Base-by-base conservation (phyloP, 2,329 filamentous ascomycete genomes). In the Chalaropsis ovoidea region DNA sequence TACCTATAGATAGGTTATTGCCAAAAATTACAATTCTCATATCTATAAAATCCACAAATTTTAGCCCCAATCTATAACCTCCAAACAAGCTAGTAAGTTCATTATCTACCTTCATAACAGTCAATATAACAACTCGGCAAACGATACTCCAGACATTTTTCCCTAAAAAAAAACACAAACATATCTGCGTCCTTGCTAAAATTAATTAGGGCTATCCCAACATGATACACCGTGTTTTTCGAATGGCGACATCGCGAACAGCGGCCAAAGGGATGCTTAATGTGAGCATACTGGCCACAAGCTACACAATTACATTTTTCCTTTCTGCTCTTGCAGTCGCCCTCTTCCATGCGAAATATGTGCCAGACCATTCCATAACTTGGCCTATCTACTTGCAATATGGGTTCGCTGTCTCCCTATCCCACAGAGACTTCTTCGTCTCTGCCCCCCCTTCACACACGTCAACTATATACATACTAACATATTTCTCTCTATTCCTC, bases 341-440 rank as follows among this genome's bases (percentile, higher is more conserved):
- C 1, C 69, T 81, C 1, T 82, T 84, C 69, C 84, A 84, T 71
- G 77, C 79, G 69, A 79, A 78, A 69, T 83, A 82, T 69, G 75
- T 85, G 1, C 82, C 82, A 0, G 78, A 83, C 68, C 78, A 81
- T 70, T 75, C 82, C 58, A 77, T 81, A 19, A 77, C 77, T 0
- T 72, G 78, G 49, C 81, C 82, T 17, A 72, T 85, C 4, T 77
- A 84, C 70, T 73, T 85, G 7, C 82, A 85, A 72, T 85, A 85
- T 73, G 80, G 82, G 81, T 83, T 72, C 68, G 77, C 74, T 41
- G 27, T 13, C 24, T 54, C 10, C 27, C 10, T 61, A 41, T 27
- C 45, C 45, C 13, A 35, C 22, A 24, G 15, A 11, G 31, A 13
- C 8, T 43, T 13, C 13, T 19, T 5, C 13, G 11, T 42, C 13